Percentiles rank a stretch among this genome's conserved stretches.
Conservation (phyloP, 2,329 filamentous ascomycete species). For the Microcyclospora tardicrescens region DNA sequence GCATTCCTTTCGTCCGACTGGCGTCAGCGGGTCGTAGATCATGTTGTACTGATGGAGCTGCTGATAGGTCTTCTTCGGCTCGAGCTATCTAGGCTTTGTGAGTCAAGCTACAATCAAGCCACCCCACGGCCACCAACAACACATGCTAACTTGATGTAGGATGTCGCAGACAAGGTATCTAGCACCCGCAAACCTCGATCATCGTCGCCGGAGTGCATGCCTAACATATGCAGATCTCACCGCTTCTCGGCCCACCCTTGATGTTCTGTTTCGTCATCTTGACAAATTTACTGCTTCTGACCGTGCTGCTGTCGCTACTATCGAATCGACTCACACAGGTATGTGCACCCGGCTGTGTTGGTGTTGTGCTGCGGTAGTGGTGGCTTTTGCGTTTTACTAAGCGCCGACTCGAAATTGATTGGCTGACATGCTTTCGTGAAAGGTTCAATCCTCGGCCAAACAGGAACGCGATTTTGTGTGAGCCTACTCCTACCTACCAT, state of each 20-base stretch:
- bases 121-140: not conserved
- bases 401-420: conserved; percentile 18
- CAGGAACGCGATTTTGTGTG: conserved; percentile 70
- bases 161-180: conserved; percentile 34
- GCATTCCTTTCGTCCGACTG: not conserved
- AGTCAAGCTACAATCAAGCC: conserved; percentile 21
- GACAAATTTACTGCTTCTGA: conserved; percentile 67
- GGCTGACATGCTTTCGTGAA: conserved; percentile 13
- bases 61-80: conserved; percentile 57
- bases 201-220: conserved; percentile 3
- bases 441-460: too few relatives aligned
- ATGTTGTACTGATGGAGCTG: too few relatives aligned
- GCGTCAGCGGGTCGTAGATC: conserved; percentile 4
- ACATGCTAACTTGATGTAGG: conserved; percentile 18
- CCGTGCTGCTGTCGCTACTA: conserved; percentile 64
- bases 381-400: conserved; percentile 5
- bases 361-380: too few relatives aligned
- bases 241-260: conserved; percentile 38
- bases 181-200: not conserved
- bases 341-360: not conserved
- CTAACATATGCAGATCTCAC: conserved; percentile 26
- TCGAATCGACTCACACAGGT: conserved; percentile 53
- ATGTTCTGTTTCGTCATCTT: conserved; percentile 63
- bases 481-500: conserved; percentile 20
- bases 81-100: conserved; percentile 60